Base-by-base conservation (phyloP, 768 basidiomycete species). In the Kwoniella europaea region DNA sequence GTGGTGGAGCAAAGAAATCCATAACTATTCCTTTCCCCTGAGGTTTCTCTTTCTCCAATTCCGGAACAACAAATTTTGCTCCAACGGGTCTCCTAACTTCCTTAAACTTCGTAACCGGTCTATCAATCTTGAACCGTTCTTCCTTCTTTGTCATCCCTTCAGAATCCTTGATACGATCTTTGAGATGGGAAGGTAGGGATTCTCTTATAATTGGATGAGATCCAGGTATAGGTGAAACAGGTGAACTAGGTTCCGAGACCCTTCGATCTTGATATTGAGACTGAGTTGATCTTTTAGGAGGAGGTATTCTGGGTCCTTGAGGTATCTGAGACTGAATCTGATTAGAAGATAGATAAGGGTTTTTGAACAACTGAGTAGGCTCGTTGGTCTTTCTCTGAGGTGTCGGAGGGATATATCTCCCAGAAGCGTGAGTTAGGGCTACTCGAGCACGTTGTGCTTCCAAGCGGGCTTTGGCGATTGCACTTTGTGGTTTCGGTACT, bases 381-480 rank as follows among this genome's bases (percentile, higher is more conserved):
- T 69, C 71, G 20, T 42, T 50, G 4, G 35, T 56, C 42, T 18
- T 43, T 10, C 52, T 24, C 10, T 63, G 15, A 6, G 75, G 55
- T 7, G 76, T 63, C n/a, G 72, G 74, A 9, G 76, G 74, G 46
- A 76, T 71, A 46, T 67, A 74, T 58, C 63, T 65, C 9, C 79
- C 79, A 22, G 75, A 72, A 43, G 77, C 79, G 54, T 80, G 77
- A 7, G 77, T 78, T 35, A 80, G 53, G 4, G 77, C 75, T 6
- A 80, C 61, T 43, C 77, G 52, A n/a, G 77, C 72, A 24, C 77
- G 60, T 29, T 80, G 75, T 6, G 73, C 74, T 22, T 80, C 79
- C 12, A 61, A 50, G 13, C 74, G 63, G 2, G 79, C 79, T 69
- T 76, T 78, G 24, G 74, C 76, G 6, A 78, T 58, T 18, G 67